Conservation (phyloP, 2,329 filamentous ascomycete genomes). For the Ascochyta clinopodiicola region DNA sequence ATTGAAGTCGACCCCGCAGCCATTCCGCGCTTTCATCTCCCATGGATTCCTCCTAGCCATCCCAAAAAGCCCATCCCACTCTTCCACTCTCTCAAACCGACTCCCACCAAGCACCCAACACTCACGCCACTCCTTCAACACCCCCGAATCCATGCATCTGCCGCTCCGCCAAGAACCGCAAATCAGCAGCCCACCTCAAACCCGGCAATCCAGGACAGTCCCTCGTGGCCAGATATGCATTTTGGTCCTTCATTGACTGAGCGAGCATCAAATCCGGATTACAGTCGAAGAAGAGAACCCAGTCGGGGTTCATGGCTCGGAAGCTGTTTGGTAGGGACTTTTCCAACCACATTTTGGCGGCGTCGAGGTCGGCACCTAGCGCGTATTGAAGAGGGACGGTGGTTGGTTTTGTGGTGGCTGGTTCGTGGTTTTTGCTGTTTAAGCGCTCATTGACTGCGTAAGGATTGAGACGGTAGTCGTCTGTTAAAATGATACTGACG, state of each 20-base stretch:
- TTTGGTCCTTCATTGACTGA: neutral
- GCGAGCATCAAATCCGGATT: constrained; percentile 2
- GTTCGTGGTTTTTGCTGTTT: neutral
- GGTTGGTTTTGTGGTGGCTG: neutral
- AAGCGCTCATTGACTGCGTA: neutral
- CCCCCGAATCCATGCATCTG: neutral
- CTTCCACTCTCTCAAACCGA: neutral
- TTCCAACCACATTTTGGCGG: neutral
- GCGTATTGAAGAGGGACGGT: neutral
- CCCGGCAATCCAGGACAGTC: neutral
- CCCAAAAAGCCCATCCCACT: too few relatives aligned
- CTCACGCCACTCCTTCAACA: neutral
- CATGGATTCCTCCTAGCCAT: too few relatives aligned
- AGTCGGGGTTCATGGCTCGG: neutral
- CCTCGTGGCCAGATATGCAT: constrained; percentile 1
- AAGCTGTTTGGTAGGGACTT: neutral
- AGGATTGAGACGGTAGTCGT: neutral
- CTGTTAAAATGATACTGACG: neutral
- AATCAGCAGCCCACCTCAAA: constrained; percentile 4
- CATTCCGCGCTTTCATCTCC: too few relatives aligned
- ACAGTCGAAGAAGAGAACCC: constrained; percentile 4
- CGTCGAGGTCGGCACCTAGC: neutral
- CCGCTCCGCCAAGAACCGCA: neutral
- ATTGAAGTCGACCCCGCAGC: too few relatives aligned
- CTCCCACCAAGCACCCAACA: neutral